Base-by-base conservation (phyloP, 768 basidiomycete species). In the Chalciporus pseudorubinellus region DNA sequence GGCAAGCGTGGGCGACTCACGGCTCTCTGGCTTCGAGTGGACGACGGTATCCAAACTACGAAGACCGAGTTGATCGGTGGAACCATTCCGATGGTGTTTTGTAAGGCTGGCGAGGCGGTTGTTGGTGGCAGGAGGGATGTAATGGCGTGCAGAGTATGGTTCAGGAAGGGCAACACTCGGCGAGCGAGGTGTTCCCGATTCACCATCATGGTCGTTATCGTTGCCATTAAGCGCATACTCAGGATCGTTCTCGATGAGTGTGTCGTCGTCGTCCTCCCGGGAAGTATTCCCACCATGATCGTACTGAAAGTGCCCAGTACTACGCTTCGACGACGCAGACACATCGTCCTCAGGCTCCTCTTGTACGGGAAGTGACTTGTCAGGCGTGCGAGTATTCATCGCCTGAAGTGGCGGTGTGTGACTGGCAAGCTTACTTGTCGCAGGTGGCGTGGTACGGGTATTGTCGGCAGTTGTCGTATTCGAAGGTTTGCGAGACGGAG, bases 341-440 rank as follows among this genome's bases (percentile, higher is more conserved):
- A 75, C 69, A 55, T 87, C 85, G 58, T 88, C 87, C 59, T 88
- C 86, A 24, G 77, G 77, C 54, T 88, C 87, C 63, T 89, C 87
- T 65, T 90, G 87, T 3, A 89, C 78, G 18, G 87, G 87, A 21
- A 90, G 74, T 14, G 87, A 87, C 29, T 85, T 76, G 65, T 88
- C 87, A 2, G 87, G 82, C 19, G 82, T 81, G 19, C 84, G 81
- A 6, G 77, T 72, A 63, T 64, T 66, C 59, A 78, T 73, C 10
- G 74, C 65, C 59, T 82, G 83, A 47, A 77, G 55, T 16, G 84
- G 82, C 0, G 83, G 79, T 0, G 83, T 81, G 57, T 82, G 80
- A 39, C 72, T 79, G 22, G 74, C 69, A 51, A 75, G 66, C 55
- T 72, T 68, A 62, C 68, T 63, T 38, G 52, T 59, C 0, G 67